phyloP scores from a whole-genome alignment of 805 yeast species.

The Sungouiella blattae region DNA sequence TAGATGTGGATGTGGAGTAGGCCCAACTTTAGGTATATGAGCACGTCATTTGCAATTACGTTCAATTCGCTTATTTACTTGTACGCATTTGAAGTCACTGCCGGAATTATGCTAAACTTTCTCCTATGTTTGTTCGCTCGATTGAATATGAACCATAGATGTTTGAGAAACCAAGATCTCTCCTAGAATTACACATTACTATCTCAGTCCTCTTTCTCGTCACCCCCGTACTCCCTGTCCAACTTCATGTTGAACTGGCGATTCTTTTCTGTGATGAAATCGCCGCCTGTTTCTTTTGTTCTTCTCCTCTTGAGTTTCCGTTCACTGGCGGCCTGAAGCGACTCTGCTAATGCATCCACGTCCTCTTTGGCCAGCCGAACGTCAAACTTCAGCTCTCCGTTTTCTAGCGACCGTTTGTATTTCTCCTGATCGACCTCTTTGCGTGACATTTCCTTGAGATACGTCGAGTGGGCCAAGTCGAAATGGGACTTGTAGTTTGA shows the following conservation, averaged over 20 bases:
- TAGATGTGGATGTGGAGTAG: no score
- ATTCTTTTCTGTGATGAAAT: constrained; percentile 67
- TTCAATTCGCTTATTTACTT: no score
- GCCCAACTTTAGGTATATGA: no score
- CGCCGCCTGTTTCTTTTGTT: constrained; percentile 33
- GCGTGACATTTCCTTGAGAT: constrained; percentile 47
- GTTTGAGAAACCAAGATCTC: no score
- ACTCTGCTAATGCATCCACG: constrained; percentile 25
- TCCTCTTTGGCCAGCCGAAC: constrained; percentile 33
- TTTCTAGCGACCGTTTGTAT: constrained; percentile 31
- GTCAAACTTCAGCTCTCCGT: constrained; percentile 17
- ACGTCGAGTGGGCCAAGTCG: constrained; percentile 59
- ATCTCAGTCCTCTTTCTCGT: background rate
- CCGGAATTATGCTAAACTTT: no score
- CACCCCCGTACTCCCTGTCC: constrained; percentile 15
- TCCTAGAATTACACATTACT: no score
- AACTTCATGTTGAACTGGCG: constrained; percentile 70
- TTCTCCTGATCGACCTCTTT: constrained; percentile 36
- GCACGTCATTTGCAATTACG: no score
- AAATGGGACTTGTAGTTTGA: constrained; percentile 45
- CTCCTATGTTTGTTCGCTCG: no score
- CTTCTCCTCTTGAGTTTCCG: constrained; percentile 34
- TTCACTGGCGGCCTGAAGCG: constrained; percentile 33
- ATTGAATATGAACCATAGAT: no score
- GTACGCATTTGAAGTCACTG: no score